Evolutionary conservation across 169 alveolate genomes (phyloP).

Genomic region (Plasmodium coatneyi): DNA sequence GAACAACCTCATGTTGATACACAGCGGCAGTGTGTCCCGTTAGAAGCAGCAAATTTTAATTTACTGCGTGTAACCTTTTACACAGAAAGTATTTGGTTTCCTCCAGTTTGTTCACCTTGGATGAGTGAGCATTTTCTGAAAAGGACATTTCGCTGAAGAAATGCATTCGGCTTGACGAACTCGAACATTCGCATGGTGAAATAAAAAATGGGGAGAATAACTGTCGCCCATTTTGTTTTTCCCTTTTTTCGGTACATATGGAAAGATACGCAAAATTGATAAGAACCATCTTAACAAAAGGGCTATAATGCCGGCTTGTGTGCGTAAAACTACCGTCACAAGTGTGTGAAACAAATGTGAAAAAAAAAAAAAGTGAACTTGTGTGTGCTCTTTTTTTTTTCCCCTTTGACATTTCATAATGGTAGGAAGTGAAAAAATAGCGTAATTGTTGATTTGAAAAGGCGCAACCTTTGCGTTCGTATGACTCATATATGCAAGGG

Average conservation of each 20-base stretch:
- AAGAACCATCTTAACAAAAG: neutral
- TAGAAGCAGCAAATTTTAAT: neutral
- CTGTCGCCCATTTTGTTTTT: neutral
- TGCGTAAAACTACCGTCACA: neutral
- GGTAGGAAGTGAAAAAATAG: neutral
- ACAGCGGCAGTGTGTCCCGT: neutral
- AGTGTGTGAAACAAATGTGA: neutral
- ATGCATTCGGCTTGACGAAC: neutral
- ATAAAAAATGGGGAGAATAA: neutral
- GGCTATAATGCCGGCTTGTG: neutral
- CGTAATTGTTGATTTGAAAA: neutral
- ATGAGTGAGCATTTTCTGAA: neutral
- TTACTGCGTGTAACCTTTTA: neutral
- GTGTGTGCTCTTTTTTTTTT: neutral
- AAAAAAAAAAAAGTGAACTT: neutral
- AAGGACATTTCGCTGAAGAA: neutral
- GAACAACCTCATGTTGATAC: neutral
- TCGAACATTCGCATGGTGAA: neutral
- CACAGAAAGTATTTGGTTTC: neutral
- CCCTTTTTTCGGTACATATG: neutral
- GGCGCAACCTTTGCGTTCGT: neutral
- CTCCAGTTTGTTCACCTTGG: neutral
- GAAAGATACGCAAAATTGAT: neutral
- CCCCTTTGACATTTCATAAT: neutral
- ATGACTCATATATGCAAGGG: neutral